Conservation (phyloP, 768 basidiomycete species). For the Boletus fagicola region DNA sequence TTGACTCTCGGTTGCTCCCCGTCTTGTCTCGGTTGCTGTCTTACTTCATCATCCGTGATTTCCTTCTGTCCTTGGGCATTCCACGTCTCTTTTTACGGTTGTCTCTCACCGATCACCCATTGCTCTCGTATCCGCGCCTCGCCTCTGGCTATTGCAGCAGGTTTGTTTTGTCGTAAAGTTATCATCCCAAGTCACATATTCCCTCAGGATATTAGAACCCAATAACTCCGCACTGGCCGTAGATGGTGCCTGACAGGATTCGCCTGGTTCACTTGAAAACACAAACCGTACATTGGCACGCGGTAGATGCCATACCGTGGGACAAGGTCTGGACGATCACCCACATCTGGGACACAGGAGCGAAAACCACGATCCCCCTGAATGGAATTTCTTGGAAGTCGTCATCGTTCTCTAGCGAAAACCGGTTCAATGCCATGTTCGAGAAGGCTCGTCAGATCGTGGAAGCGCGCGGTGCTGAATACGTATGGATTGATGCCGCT, state of each 20-base stretch:
- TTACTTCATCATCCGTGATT: neutral
- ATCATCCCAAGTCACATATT: neutral
- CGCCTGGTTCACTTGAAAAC: conserved; percentile 2
- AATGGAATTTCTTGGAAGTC: conserved; percentile 3
- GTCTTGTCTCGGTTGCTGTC: too few relatives aligned
- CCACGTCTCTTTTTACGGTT: neutral
- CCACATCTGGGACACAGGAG: conserved; percentile 8
- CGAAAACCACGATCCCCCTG: neutral
- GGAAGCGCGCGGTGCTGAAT: neutral
- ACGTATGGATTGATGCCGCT: conserved; percentile 14
- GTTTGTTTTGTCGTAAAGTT: neutral
- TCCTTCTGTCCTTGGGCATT: neutral
- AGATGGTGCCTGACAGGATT: neutral
- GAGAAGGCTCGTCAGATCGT: neutral
- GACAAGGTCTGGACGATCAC: conserved; percentile 10
- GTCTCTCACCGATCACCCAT: neutral
- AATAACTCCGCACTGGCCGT: neutral
- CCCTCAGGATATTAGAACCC: neutral
- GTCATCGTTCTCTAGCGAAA: conserved; percentile 3
- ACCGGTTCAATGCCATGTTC: conserved; percentile 5
- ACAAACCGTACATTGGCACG: neutral
- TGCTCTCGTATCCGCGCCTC: neutral
- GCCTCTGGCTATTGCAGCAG: neutral
- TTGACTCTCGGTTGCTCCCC: neutral
- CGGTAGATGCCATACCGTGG: neutral